These are phyloP conservation scores for Anacardium occidentale DNA, from an alignment of 345 rosid genomes.

Conservation along the genomic window DNA sequence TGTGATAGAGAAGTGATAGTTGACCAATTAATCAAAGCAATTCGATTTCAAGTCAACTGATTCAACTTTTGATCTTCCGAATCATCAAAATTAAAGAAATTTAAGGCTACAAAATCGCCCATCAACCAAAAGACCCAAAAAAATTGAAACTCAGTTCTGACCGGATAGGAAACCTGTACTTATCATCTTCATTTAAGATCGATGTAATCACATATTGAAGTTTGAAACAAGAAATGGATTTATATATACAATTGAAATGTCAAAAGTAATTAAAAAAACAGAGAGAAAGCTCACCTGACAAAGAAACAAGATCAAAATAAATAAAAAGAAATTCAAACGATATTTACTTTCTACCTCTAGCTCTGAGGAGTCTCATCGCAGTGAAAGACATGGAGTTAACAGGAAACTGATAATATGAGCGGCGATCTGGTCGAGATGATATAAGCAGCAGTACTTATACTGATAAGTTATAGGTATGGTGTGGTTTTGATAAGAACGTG, in stretches of 20 bases:
- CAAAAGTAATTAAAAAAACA: neutral
- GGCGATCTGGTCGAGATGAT: neutral
- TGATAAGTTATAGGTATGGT: neutral
- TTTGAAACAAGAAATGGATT: neutral
- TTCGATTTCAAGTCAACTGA: neutral
- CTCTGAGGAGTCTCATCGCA: neutral
- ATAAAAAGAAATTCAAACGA: neutral
- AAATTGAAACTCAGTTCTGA: neutral
- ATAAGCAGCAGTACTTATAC: neutral
- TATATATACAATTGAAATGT: neutral
- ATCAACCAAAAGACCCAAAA: neutral
- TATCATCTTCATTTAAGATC: neutral
- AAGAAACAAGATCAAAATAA: neutral
- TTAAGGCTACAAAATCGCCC: neutral
- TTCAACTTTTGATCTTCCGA: neutral
- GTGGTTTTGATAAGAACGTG: neutral
- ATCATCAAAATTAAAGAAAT: neutral
- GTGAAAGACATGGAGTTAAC: neutral
- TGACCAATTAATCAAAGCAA: neutral
- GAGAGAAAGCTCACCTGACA: neutral
- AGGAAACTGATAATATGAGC: neutral
- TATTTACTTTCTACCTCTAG: neutral
- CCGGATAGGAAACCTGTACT: neutral
- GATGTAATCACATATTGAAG: neutral
- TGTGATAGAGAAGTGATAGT: neutral